Conservation (phyloP, 75 land plant genomes). For the Cryptomeria japonica region DNA sequence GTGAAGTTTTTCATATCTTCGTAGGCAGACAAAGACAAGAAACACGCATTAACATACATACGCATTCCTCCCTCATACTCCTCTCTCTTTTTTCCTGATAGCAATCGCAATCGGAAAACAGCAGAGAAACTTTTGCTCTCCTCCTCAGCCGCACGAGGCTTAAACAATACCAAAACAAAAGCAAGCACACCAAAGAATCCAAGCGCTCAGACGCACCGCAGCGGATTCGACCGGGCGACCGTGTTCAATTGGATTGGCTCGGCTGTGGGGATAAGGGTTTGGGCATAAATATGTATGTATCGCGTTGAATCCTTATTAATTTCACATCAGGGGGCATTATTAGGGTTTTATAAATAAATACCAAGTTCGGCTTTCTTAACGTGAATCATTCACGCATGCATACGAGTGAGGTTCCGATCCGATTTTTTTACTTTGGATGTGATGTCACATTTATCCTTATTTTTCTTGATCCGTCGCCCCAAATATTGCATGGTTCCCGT, state of each 20-base stretch:
- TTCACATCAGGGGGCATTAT: neutral
- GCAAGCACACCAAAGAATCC: neutral
- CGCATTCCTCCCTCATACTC: no score
- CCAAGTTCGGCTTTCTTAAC: neutral
- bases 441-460: neutral
- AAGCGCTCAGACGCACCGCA: neutral
- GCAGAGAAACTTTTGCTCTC: no score
- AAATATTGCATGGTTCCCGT: neutral
- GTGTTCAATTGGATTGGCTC: neutral
- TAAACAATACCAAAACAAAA: no score
- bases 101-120: no score
- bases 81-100: no score
- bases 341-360: neutral
- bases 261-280: neutral
- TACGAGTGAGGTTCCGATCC: neutral
- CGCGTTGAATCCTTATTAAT: neutral
- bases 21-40: no score
- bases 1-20: no score
- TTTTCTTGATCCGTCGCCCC: neutral
- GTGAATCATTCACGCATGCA: neutral
- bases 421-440: neutral
- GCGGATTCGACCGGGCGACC: neutral
- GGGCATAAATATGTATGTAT: neutral
- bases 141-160: no score
- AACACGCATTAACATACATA: no score